phyloP scores from a whole-genome alignment of 2,329 filamentous ascomycete species.

The Lecanicillium sp. region DNA sequence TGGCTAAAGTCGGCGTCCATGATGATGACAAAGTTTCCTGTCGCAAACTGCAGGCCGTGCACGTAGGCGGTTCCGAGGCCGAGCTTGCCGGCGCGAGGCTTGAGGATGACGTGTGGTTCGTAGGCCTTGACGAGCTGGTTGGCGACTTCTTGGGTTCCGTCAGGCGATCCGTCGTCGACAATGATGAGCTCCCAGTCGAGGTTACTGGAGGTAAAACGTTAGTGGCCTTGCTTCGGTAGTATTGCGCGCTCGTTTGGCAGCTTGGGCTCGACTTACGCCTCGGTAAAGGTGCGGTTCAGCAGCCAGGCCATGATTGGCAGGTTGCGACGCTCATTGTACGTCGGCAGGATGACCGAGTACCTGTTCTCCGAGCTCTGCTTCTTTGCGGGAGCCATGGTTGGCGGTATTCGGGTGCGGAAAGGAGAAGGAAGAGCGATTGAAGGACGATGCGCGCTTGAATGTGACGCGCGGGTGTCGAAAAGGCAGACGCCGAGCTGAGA shows the following conservation, averaged over 20 bases:
- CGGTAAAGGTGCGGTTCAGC: constrained; percentile 82
- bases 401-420: neutral
- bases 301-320: constrained; percentile 94
- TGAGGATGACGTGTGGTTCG: constrained; percentile 69
- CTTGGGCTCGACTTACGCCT: constrained; percentile 52
- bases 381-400: constrained; percentile 39
- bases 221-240: constrained; percentile 1
- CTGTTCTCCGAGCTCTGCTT: constrained; percentile 46
- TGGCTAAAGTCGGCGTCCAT: constrained; percentile 99
- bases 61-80: constrained; percentile 96
- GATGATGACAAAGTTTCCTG: constrained; percentile 95
- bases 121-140: constrained; percentile 85
- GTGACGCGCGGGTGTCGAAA: neutral
- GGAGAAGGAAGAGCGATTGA: neutral
- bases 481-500: neutral
- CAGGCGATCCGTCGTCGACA: constrained; percentile 94
- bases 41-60: constrained; percentile 82
- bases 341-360: constrained; percentile 95
- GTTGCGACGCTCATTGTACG: constrained; percentile 97
- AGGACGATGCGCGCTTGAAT: neutral
- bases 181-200: constrained; percentile 97
- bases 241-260: neutral
- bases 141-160: constrained; percentile 87
- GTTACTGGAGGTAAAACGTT: constrained; percentile 46
- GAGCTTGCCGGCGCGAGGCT: constrained; percentile 86